Base-by-base conservation (phyloP, 768 basidiomycete species). In the Collybiopsis luxurians region DNA sequence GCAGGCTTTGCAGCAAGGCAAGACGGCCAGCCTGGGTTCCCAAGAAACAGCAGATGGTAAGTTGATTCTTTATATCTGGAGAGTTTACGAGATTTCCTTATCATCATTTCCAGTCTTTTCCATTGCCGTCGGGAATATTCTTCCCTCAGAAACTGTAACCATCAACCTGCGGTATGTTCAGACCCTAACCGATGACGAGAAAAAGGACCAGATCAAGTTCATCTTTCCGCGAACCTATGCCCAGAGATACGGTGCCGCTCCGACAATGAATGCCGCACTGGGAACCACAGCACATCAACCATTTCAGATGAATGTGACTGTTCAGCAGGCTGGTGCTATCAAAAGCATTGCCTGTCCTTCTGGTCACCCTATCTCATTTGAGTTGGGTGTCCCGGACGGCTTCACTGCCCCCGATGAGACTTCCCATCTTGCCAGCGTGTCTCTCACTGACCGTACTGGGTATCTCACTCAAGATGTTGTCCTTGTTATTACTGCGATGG, bases 391-490 rank as follows among this genome's bases (percentile, higher is more conserved):
- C 13, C 31, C 31, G 31, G 31, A 34, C 31, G 31, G 31, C 13
- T 5, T 34, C 6, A 13, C 31, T 13, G 31, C 31, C 13, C 31
- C 31, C 5, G 31, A 34, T 34, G 31, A 34, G 13, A 34, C 31
- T 13, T 34, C 31, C 13, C 31, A 48, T 30, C 28, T 28, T 31
- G 46, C 46, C 27, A 48, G 15, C 46, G 46, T 48, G 17, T 48
- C 27, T n/a, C 28, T 48, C 27, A 28, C 13, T 6, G 46, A 48
- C 19, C 26, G 27, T 30, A 27, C 46, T 11, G 46, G 46, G 4
- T 79, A 77, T 60, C 71, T 86, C 17, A 66, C 67, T 0, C 59
- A 71, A 6, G 83, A 85, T 60, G 82, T 86, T 39, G 74, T 84
- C 2, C 59, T 87, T 31, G 69, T 74, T 1, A 70, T 86, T 24